Base-by-base conservation (phyloP, 768 basidiomycete species). In the Auriscalpium orientale region DNA sequence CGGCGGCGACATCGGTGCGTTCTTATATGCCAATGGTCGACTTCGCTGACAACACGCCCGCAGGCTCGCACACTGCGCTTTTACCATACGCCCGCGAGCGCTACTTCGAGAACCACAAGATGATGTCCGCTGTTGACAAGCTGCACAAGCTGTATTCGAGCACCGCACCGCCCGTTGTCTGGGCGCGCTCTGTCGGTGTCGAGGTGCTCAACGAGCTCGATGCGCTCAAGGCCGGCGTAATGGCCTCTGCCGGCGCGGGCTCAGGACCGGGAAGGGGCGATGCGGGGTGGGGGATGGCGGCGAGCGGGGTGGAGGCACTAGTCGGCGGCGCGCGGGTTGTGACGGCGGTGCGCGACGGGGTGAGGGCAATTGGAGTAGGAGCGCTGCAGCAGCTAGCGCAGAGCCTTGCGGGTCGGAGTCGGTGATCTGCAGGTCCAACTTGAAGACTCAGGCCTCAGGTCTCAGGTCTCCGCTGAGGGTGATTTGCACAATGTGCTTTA, bases 201-300 rank as follows among this genome's bases (percentile, higher is more conserved):
- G 95, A 98, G 64, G 83, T 97, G 11, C 62, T 98, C 46, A 97
- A 98, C 64, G 94, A 98, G 70, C 71, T 97, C 15, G 86, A 88
- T 56, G 74, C 82, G 0, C 61, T 98, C 58, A 98, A 98, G 72
- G 80, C 81, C 15, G 82, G 86, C 1, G 67, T 99, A 15, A 92
- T 98, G 89, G 78, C 84, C 66, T 74, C 79, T 13, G 95, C 89
- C 10, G 95, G 87, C 4, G 79, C 78, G 48, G 56, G 53, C 10
- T 33, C 54, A 18, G 46, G 46, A 10, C 43, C 53, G 18, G 33
- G 57, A 22, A 48, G 62, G 49, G 28, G 61, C 4, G 60, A 51
- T 22, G 37, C 46, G 11, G 34, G 64, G 1, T 67, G 64, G 63
- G 62, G 54, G n/a, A 22, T 66, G 16, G 65, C 67, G 16, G 66